These are phyloP conservation scores for Epichloe sp. DNA, from an alignment of 2,329 filamentous ascomycete genomes.

Conservation along the genomic window DNA sequence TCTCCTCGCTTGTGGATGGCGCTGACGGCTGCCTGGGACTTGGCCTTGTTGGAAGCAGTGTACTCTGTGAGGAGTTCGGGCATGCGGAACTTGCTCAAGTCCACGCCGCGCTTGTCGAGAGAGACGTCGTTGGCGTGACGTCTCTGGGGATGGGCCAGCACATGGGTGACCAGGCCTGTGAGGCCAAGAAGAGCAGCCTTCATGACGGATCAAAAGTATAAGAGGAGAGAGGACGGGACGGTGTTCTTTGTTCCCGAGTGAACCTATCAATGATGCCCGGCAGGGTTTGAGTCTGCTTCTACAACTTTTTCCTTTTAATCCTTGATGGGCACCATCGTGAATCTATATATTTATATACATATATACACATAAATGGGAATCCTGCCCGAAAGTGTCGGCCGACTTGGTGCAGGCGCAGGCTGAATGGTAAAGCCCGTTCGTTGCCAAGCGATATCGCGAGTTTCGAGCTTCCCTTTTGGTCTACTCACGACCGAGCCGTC, in stretches of 20 bases:
- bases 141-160: slow-evolving; percentile 19
- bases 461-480: slow-evolving; percentile 4
- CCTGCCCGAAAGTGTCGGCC: no score
- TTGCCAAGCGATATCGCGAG: no score
- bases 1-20: slow-evolving; percentile 15
- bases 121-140: slow-evolving; percentile 12
- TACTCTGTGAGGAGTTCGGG: slow-evolving; percentile 19
- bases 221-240: neutral
- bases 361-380: no score
- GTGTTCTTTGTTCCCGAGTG: neutral
- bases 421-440: no score
- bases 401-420: no score
- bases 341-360: no score
- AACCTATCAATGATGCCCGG: no score
- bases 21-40: slow-evolving; percentile 12
- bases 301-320: no score
- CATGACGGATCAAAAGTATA: slow-evolving; percentile 11
- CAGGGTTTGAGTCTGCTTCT: no score
- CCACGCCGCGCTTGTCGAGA: slow-evolving; percentile 18
- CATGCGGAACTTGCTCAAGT: slow-evolving; percentile 20
- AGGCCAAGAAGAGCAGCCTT: slow-evolving; percentile 21
- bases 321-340: no score
- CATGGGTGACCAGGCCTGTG: slow-evolving; percentile 18
- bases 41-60: slow-evolving; percentile 10
- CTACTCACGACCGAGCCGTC: neutral